A percentile compares a stretch with the other conserved stretches of the same genome.
phyloP scores from a whole-genome alignment of 345 rosid species.

The Kandelia obovata region DNA sequence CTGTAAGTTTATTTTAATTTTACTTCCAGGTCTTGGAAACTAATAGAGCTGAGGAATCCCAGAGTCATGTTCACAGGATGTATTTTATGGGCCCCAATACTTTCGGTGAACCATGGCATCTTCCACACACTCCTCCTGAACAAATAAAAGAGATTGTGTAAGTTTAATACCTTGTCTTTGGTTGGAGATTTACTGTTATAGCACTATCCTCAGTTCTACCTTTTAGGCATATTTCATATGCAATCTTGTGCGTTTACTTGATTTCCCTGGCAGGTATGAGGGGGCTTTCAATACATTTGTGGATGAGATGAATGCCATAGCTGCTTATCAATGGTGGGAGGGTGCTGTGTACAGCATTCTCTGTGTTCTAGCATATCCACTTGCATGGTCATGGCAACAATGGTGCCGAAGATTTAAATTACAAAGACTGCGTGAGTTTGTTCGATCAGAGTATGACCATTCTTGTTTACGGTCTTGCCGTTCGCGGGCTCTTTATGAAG shows the following conservation, averaged over 20 bases:
- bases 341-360: slow-evolving; percentile 88
- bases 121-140: slow-evolving; percentile 90
- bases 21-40: slow-evolving; percentile 84
- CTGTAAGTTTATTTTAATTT: slow-evolving; percentile 16
- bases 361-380: slow-evolving; percentile 71
- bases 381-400: slow-evolving; percentile 99
- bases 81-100: slow-evolving; percentile 97
- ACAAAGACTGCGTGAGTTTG: slow-evolving; percentile 91
- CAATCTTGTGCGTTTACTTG: slow-evolving; percentile 14
- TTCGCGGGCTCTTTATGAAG: slow-evolving; percentile 98
- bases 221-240: not conserved
- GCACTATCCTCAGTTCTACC: not conserved
- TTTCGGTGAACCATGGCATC: slow-evolving; percentile 97
- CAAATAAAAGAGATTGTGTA: slow-evolving; percentile 97
- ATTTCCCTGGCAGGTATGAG: slow-evolving; percentile 61
- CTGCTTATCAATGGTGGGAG: slow-evolving; percentile 99
- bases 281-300: slow-evolving; percentile 91
- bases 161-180: slow-evolving; percentile 28
- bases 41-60: slow-evolving; percentile 94
- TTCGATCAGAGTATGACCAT: slow-evolving; percentile 98
- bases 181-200: slow-evolving; percentile 16
- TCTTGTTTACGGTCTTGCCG: slow-evolving; percentile 98
- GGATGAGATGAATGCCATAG: slow-evolving; percentile 92
- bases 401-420: slow-evolving; percentile 81
- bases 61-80: slow-evolving; percentile 95